Evolutionary conservation across 2,329 filamentous ascomycete genomes (phyloP).

Genomic region (Colletotrichum navitas): DNA sequence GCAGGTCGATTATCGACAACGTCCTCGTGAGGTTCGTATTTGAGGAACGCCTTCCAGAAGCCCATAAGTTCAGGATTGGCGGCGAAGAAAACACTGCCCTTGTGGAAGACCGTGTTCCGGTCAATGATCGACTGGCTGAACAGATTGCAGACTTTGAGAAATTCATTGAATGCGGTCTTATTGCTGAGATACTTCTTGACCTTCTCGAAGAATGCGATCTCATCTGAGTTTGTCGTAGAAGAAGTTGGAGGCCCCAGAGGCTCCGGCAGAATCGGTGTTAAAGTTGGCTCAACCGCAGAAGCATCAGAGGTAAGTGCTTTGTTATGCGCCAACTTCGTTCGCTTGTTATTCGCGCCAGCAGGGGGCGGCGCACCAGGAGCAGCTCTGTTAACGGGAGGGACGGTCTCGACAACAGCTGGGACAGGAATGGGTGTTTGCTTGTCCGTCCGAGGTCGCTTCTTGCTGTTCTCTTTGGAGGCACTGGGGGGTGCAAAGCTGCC

Average conservation of each 20-base stretch:
- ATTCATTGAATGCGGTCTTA: constrained; percentile 92
- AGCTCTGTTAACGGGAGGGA: constrained; percentile 51
- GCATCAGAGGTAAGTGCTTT: constrained; percentile 71
- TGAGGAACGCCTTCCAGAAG: constrained; percentile 89
- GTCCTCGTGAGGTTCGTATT: constrained; percentile 81
- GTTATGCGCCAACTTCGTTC: constrained; percentile 78
- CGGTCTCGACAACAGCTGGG: constrained; percentile 58
- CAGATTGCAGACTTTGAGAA: constrained; percentile 95
- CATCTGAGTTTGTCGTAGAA: constrained; percentile 82
- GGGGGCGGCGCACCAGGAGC: constrained; percentile 46
- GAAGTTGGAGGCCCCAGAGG: constrained; percentile 83
- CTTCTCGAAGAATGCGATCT: constrained; percentile 93
- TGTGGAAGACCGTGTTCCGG: constrained; percentile 82
- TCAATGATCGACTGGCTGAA: constrained; percentile 95
- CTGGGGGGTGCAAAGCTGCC: constrained; percentile 93
- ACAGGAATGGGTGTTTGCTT: constrained; percentile 64
- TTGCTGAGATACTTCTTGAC: constrained; percentile 97
- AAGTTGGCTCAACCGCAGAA: constrained; percentile 81
- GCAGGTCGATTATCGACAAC: constrained; percentile 83
- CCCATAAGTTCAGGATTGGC: constrained; percentile 89
- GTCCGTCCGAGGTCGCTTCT: constrained; percentile 81
- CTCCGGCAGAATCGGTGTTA: constrained; percentile 89
- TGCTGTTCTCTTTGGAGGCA: constrained; percentile 83
- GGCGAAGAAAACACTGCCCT: constrained; percentile 87
- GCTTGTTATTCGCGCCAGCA: constrained; percentile 65